Conservation (phyloP, 257 asterid genomes). For the Orobanche coerulescens region DNA sequence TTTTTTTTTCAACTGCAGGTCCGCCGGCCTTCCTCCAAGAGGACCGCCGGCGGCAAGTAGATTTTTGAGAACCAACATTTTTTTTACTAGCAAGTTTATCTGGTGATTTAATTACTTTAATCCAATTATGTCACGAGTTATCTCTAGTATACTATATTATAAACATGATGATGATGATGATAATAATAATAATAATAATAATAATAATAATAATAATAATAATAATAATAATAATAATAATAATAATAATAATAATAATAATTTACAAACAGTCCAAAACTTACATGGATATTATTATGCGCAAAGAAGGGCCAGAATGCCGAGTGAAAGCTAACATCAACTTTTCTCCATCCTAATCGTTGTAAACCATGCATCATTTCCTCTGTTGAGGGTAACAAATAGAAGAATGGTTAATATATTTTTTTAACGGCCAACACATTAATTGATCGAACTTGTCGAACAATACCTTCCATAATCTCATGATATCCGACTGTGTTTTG, state of each 20-base stretch:
- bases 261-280: background rate
- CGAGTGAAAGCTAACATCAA: slow-evolving; percentile 88
- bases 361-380: slow-evolving; percentile 85
- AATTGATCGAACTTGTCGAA: background rate
- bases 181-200: too few species aligned
- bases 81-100: too few species aligned
- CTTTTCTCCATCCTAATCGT: slow-evolving; percentile 74
- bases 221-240: too few species aligned
- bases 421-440: background rate
- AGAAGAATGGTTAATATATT: background rate
- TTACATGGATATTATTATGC: slow-evolving; percentile 88
- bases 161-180: too few species aligned
- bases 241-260: background rate
- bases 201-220: too few species aligned
- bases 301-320: slow-evolving; percentile 93
- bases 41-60: too few species aligned
- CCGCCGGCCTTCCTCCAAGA: too few species aligned
- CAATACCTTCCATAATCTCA: slow-evolving; percentile 77
- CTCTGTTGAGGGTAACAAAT: slow-evolving; percentile 36
- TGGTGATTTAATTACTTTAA: too few species aligned
- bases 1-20: too few species aligned
- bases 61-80: too few species aligned
- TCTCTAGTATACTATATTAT: too few species aligned
- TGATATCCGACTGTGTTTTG: slow-evolving; percentile 63
- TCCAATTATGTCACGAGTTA: too few species aligned